Conservation (phyloP, 2,329 filamentous ascomycete species). For the Pseudogymnoascus sp. region DNA sequence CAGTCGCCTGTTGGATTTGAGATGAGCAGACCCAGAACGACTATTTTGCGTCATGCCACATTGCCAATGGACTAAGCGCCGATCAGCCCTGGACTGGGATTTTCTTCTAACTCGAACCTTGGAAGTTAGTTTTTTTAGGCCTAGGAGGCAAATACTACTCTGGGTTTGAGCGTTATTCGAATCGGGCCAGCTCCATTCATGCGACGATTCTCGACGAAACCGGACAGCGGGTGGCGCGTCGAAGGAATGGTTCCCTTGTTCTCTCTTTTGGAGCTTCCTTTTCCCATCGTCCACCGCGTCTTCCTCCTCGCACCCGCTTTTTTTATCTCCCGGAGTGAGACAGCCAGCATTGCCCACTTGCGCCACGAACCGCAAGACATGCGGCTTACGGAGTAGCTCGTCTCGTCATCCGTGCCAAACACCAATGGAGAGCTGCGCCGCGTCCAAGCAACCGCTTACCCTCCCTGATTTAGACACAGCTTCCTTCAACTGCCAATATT, state of each 20-base stretch:
- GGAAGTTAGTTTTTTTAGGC: neutral
- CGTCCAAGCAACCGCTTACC: conserved; percentile 8
- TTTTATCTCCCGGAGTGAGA: neutral
- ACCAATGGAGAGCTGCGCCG: conserved; percentile 4
- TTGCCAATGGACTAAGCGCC: conserved; percentile 2
- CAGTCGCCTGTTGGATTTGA: neutral
- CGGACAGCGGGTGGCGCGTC: neutral
- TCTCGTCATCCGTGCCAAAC: neutral
- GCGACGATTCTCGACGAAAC: conserved; percentile 7
- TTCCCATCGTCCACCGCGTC: neutral
- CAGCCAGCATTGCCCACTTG: neutral
- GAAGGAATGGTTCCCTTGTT: neutral
- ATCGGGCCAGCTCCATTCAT: neutral
- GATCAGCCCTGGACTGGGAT: neutral
- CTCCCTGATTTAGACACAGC: conserved; percentile 8
- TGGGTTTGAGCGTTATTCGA: neutral
- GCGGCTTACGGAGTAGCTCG: conserved; percentile 3
- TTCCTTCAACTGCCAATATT: neutral
- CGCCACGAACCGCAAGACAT: conserved; percentile 6
- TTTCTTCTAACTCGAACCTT: neutral
- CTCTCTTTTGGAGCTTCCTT: neutral
- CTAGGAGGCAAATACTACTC: neutral
- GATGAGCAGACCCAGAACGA: neutral
- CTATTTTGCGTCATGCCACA: neutral
- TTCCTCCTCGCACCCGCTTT: neutral